These are phyloP conservation scores for Hypomyces rosellus DNA, from an alignment of 2,329 filamentous ascomycete species.

Conservation along the genomic window DNA sequence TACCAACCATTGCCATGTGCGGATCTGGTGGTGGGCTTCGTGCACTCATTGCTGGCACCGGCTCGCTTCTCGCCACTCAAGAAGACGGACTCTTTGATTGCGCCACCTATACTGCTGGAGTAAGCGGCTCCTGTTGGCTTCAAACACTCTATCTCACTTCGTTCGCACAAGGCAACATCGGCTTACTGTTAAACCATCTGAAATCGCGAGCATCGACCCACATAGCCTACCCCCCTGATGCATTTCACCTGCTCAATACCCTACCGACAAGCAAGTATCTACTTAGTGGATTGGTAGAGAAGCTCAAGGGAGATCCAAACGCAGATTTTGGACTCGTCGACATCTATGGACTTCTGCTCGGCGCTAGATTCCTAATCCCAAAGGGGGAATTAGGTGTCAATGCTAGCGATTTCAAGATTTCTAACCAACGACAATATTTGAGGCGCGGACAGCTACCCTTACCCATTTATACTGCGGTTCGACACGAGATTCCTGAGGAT, in stretches of 20 bases:
- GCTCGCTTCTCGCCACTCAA: slow-evolving; percentile 76
- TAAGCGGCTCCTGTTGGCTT: slow-evolving; percentile 94
- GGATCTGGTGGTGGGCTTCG: slow-evolving; percentile 88
- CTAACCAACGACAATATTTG: slow-evolving; percentile 72
- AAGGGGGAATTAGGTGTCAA: slow-evolving; percentile 71
- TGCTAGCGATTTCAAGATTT: slow-evolving; percentile 79
- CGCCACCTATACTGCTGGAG: slow-evolving; percentile 88
- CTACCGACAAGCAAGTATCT: slow-evolving; percentile 92
- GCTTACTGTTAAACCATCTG: slow-evolving; percentile 71
- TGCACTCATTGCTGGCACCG: slow-evolving; percentile 83
- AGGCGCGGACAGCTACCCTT: slow-evolving; percentile 75
- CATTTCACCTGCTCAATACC: slow-evolving; percentile 72
- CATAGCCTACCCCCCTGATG: slow-evolving; percentile 85
- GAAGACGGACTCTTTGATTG: slow-evolving; percentile 91
- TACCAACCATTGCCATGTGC: slow-evolving; percentile 89
- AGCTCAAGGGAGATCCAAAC: slow-evolving; percentile 64
- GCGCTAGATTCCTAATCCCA: slow-evolving; percentile 74
- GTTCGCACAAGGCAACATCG: slow-evolving; percentile 61
- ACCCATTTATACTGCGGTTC: slow-evolving; percentile 91
- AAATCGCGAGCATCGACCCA: slow-evolving; percentile 81
- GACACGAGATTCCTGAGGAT: slow-evolving; percentile 73
- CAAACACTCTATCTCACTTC: slow-evolving; percentile 76
- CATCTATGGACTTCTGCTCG: slow-evolving; percentile 80
- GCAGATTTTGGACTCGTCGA: slow-evolving; percentile 89
- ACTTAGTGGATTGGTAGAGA: slow-evolving; percentile 82